Base-by-base conservation (phyloP, 371 early-diverging fungal genomes). In the Mucor circinelloides region DNA sequence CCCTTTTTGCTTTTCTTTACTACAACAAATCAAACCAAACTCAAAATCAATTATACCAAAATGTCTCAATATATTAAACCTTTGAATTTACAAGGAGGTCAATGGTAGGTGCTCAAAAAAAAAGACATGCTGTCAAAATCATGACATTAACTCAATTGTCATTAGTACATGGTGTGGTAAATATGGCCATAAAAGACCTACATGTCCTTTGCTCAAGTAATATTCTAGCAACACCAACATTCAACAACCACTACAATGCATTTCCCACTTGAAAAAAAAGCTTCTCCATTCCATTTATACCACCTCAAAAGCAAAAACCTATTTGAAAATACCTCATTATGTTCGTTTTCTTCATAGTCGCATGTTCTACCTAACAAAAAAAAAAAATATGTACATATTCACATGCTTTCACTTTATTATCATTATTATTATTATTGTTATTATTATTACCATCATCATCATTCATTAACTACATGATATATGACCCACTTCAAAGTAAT, bases 91-190 rank as follows among this genome's bases (percentile, higher is more conserved):
- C 68, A 75, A 67, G 83, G 83, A 1, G 83, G 83, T 25, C 83
- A 83, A 79, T 83, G 83, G 83, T 83, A 74, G 76, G 64, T 58
- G 3, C 54, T 3, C 13, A 28, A 2, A 27, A 31, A 46, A 6
- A 17, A 6, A 1, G 19, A 44, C 46, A 46, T 46, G 25, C 34
- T 56, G n/a, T 28, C 10, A 52, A 31, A 21, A 21, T 21, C 36
- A 36, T 50, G 50, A 25, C 32, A 27, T n/a, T 58, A 58, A 27
- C n/a, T 23, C 30, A 44, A n/a, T 17, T 38, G 36, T 58, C 8
- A 17, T 17, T 66, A 81, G 82, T 54, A 36, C 76, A 50, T 81
- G 82, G 82, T 81, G 83, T 58, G 83, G 83, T 28, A 78, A 80
- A 71, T 83, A 83, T 36, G 83, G 83, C 7, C 83, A 83, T 55